Conservation (phyloP, 108 stramenopile genomes). For the Hondaea fermentalgiana region DNA sequence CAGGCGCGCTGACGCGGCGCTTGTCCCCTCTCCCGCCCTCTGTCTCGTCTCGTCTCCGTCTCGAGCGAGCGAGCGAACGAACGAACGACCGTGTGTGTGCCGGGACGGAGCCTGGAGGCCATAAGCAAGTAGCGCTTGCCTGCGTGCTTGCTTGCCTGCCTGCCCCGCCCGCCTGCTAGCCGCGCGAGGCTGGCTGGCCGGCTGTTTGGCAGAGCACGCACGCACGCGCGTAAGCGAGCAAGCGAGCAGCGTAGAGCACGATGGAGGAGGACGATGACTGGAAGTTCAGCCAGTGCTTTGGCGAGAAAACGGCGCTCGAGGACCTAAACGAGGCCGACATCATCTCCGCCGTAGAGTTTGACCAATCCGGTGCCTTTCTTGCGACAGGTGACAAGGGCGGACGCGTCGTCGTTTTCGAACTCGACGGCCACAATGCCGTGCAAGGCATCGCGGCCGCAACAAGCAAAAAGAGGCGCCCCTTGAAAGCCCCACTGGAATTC, state of each 20-base stretch:
- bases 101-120: no score
- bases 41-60: no score
- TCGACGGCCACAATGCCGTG: not conserved
- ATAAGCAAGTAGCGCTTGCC: no score
- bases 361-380: slow-evolving; percentile 26
- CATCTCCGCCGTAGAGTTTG: slow-evolving; percentile 41
- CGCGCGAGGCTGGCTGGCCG: no score
- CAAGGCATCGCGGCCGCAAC: not conserved
- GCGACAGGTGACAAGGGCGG: slow-evolving; percentile 48
- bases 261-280: not conserved
- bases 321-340: slow-evolving; percentile 31
- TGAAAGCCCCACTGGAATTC: slow-evolving; percentile 18
- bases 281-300: slow-evolving; percentile 30
- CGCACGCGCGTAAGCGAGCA: no score
- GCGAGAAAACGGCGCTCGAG: slow-evolving; percentile 19
- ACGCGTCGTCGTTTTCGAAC: slow-evolving; percentile 32
- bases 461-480: not conserved
- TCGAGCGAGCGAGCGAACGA: no score
- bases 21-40: no score
- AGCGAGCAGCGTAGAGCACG: not conserved
- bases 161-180: no score
- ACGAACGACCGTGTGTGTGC: no score
- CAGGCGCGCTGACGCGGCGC: no score
- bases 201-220: no score
- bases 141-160: no score